Evolutionary conservation across 2,329 filamentous ascomycete genomes (phyloP), one percentile per base, ranked within the genome.

Genomic region (Sclerotinia trifoliorum): DNA sequence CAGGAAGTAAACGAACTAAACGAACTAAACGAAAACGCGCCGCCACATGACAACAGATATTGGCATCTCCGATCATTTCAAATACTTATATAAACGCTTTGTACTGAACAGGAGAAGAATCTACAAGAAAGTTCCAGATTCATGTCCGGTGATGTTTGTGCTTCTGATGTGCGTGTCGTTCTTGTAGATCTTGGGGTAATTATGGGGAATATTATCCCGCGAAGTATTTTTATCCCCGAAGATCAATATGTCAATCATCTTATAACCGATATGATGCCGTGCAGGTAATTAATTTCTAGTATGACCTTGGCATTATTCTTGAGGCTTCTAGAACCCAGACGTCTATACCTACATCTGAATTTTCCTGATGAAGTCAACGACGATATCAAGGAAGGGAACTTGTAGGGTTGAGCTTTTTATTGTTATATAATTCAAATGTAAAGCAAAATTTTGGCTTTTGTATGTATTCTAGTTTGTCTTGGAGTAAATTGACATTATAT

Each of bases 41-140:
- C 46, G 60, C 46, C 60, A 62, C 32, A 51, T 19, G 21, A 51
- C 15, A 6, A 51, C 15, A 13, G 5, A 26, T 26, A 15, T 63
- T 24, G 17, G 46, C 39, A 63, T 63, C 29, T 63, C 46, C 60
- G 60, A 10, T 5, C 13, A 63, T 39, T n/a, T 51, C 46, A 63
- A 63, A 63, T 52, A 51, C 39, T 29, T 24, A 19, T 24, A 51
- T 42, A 3, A 63, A 26, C n/a, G 17, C 48, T 48, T 26, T 17
- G 19, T 42, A 8, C 21, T 10, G 15, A 17, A n/a, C 5, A 52
- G 8, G 17, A 63, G 24, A 42, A 15, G 21, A 13, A 7, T 35
- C 32, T 35, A 24, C n/a, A 35, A 6, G n/a, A 49, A 32, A 15
- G 21, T 62, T 51, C 29, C 11, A 48, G 26, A 17, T 29, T 54